phyloP scores from a whole-genome alignment of 2,329 filamentous ascomycete species.

The Monascus ruber region DNA sequence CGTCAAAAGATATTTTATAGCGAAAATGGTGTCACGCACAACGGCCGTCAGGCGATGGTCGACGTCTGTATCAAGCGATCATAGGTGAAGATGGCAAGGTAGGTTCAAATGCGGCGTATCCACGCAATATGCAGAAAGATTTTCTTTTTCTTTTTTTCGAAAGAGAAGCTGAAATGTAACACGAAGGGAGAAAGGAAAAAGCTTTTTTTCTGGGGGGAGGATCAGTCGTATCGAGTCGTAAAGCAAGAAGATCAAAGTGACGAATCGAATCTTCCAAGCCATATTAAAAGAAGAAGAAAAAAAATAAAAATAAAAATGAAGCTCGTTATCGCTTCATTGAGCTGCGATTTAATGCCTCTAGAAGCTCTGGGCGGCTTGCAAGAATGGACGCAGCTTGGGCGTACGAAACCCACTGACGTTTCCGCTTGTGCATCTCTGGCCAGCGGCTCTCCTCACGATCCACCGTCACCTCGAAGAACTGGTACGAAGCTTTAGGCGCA shows the following conservation, averaged over 20 bases:
- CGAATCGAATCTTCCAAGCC: constrained; percentile 4
- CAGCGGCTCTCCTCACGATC: constrained; percentile 73
- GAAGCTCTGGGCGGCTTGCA: constrained; percentile 68
- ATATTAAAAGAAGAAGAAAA: constrained; percentile 3
- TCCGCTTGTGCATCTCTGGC: constrained; percentile 89
- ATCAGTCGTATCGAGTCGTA: constrained; percentile 14
- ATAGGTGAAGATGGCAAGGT: neutral
- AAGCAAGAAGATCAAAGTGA: constrained; percentile 4
- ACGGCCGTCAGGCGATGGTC: too few species aligned
- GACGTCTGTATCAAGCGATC: too few species aligned
- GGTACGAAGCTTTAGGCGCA: constrained; percentile 55
- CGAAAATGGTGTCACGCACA: too few species aligned
- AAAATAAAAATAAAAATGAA: constrained; percentile 3
- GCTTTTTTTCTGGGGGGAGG: constrained; percentile 2
- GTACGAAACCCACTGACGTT: constrained; percentile 82
- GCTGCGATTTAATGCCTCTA: constrained; percentile 76
- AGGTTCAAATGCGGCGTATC: constrained; percentile 3
- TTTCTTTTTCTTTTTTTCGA: neutral
- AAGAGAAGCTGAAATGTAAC: neutral
- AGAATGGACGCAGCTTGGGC: constrained; percentile 68
- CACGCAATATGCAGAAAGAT: constrained; percentile 1
- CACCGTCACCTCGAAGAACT: constrained; percentile 70
- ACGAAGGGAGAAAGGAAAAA: constrained; percentile 1
- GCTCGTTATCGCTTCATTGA: constrained; percentile 46
- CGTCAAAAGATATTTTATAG: too few species aligned